Evolutionary conservation across 305 asterid species (phyloP).

Genomic region (Plantago coronopus): DNA sequence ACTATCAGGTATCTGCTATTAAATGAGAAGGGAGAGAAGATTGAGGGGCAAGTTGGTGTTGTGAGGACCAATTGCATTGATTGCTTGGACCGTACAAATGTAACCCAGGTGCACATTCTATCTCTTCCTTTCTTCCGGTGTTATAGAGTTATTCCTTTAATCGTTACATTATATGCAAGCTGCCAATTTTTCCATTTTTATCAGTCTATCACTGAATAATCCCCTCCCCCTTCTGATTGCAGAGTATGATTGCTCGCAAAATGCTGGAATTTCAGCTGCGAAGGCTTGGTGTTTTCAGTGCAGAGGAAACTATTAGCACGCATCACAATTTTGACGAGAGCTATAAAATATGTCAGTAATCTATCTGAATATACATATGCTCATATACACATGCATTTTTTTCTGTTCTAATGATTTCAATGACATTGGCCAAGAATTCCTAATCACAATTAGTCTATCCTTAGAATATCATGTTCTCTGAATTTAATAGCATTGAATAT

Average conservation of each 20-base stretch:
- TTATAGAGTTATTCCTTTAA: neutral
- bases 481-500: conserved; percentile 23
- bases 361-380: conserved; percentile 9
- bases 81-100: conserved; percentile 98
- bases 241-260: conserved; percentile 97
- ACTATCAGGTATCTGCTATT: conserved; percentile 73
- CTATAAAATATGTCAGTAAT: conserved; percentile 73
- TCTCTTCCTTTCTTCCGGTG: conserved; percentile 4
- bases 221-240: conserved; percentile 22
- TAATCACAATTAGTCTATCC: conserved; percentile 13
- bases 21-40: conserved; percentile 89
- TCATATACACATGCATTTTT: conserved; percentile 14
- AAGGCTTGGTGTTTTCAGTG: conserved; percentile 86
- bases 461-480: conserved; percentile 18
- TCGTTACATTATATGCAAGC: neutral
- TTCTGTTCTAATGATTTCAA: conserved; percentile 14
- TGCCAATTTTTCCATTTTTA: neutral
- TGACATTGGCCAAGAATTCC: conserved; percentile 10
- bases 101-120: conserved; percentile 71
- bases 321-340: conserved; percentile 83
- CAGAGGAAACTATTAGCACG: conserved; percentile 75
- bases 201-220: neutral
- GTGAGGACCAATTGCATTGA: conserved; percentile 98
- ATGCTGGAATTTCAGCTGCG: conserved; percentile 94
- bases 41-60: conserved; percentile 81